phyloP scores from a whole-genome alignment of 2,329 filamentous ascomycete species.

The Arthrobotrys entomopaga region DNA sequence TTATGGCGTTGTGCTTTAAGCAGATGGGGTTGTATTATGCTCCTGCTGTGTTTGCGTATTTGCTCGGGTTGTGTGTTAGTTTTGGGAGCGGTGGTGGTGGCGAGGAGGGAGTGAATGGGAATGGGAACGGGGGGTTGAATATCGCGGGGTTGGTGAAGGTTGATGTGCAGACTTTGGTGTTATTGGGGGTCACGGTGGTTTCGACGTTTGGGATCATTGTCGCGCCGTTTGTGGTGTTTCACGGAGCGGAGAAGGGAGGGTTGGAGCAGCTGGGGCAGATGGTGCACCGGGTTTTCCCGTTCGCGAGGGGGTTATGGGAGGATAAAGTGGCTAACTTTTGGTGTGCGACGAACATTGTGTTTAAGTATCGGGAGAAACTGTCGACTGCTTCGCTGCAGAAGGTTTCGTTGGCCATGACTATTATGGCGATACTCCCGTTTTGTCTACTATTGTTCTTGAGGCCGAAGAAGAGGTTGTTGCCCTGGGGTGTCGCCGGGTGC shows the following conservation, averaged over 20 bases:
- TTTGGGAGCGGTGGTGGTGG: slow-evolving; percentile 75
- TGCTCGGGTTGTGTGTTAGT: slow-evolving; percentile 85
- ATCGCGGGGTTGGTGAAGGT: slow-evolving; percentile 61
- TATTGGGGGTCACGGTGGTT: slow-evolving; percentile 75
- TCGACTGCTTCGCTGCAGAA: slow-evolving; percentile 75
- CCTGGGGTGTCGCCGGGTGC: slow-evolving; percentile 80
- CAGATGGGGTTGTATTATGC: slow-evolving; percentile 99
- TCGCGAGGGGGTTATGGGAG: slow-evolving; percentile 94
- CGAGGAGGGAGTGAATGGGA: slow-evolving; percentile 6
- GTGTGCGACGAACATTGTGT: slow-evolving; percentile 88
- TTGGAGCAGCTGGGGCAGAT: slow-evolving; percentile 83
- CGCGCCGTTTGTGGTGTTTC: slow-evolving; percentile 68
- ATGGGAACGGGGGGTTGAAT: slow-evolving; percentile 14
- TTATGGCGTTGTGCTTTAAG: slow-evolving; percentile 93
- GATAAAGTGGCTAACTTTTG: slow-evolving; percentile 99
- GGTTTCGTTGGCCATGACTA: slow-evolving; percentile 75
- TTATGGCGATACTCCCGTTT: slow-evolving; percentile 79
- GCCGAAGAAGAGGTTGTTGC: slow-evolving; percentile 79
- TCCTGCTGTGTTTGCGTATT: slow-evolving; percentile 88
- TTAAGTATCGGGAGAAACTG: slow-evolving; percentile 81
- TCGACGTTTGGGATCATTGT: slow-evolving; percentile 73
- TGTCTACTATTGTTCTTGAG: slow-evolving; percentile 81
- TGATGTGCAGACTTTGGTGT: slow-evolving; percentile 78
- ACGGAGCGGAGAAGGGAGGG: slow-evolving; percentile 76
- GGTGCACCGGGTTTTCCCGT: slow-evolving; percentile 92